Conservation (phyloP, 75 land plant species). For the Isoetes taiwanensis region DNA sequence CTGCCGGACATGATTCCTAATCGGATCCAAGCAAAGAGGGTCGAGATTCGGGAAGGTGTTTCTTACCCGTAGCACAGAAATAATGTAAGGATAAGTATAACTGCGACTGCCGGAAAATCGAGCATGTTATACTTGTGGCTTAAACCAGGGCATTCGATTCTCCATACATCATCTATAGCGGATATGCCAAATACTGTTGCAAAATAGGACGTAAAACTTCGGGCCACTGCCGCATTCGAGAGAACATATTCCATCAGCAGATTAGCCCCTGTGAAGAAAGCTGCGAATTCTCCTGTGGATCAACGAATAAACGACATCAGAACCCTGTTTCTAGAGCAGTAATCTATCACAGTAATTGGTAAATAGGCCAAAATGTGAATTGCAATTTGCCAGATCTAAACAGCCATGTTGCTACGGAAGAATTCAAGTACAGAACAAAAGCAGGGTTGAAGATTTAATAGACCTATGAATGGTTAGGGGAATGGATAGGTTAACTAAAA, state of each 20-base stretch:
- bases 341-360: no score
- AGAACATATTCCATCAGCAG: conserved; percentile 69
- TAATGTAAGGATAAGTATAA: conserved; percentile 44
- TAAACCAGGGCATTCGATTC: conserved; percentile 31
- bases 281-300: conserved; percentile 57
- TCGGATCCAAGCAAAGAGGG: neutral
- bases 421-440: no score
- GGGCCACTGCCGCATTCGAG: conserved; percentile 69
- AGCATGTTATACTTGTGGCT: conserved; percentile 30
- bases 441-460: no score
- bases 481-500: no score
- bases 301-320: neutral
- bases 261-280: conserved; percentile 65
- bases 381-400: no score
- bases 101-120: conserved; percentile 54
- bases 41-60: neutral
- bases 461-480: no score
- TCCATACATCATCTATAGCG: conserved; percentile 36
- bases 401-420: no score
- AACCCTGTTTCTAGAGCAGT: neutral
- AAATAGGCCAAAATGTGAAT: no score
- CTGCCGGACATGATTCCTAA: neutral
- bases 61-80: conserved; percentile 48
- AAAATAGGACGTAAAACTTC: conserved; percentile 60
- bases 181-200: conserved; percentile 30